Percentiles rank a stretch among this genome's conserved stretches.
Evolutionary conservation across 228 moss, liverwort and hornwort genomes (phyloP).

Genomic region (Sphagnum fallax): DNA sequence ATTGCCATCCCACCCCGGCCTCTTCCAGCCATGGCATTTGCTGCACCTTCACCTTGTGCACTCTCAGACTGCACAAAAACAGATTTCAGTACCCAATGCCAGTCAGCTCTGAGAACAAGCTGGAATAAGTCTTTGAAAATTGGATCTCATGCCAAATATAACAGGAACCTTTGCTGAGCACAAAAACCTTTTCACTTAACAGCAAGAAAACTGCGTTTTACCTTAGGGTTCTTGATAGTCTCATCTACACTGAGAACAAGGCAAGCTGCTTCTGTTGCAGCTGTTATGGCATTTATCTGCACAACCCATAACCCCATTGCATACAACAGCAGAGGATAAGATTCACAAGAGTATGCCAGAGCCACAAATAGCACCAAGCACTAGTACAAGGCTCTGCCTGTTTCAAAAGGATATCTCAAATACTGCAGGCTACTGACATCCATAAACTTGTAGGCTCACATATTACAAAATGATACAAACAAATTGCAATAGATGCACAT

Average conservation of each 20-base stretch:
- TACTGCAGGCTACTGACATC: no score
- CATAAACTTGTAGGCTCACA: no score
- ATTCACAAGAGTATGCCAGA: background rate
- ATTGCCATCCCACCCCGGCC: slow-evolving; percentile 72
- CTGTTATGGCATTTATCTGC: slow-evolving; percentile 87
- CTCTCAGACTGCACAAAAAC: slow-evolving; percentile 61
- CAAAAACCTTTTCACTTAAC: background rate
- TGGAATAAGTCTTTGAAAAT: background rate
- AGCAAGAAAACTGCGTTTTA: slow-evolving; percentile 4
- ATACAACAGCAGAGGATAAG: no score
- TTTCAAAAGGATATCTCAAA: no score
- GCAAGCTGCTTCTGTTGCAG: slow-evolving; percentile 90
- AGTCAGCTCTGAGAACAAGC: background rate
- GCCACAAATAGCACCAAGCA: background rate
- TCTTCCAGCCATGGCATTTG: slow-evolving; percentile 58
- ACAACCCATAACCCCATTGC: background rate
- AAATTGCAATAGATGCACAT: background rate
- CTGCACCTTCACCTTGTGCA: slow-evolving; percentile 67
- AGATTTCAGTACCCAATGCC: background rate
- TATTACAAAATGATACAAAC: no score
- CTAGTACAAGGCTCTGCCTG: slow-evolving; percentile 4
- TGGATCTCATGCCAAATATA: background rate
- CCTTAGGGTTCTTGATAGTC: slow-evolving; percentile 95
- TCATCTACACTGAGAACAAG: slow-evolving; percentile 92
- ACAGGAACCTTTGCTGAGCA: background rate